phyloP scores from a whole-genome alignment of 192 early-diverging fungal species.

The Coemansia sp. region DNA sequence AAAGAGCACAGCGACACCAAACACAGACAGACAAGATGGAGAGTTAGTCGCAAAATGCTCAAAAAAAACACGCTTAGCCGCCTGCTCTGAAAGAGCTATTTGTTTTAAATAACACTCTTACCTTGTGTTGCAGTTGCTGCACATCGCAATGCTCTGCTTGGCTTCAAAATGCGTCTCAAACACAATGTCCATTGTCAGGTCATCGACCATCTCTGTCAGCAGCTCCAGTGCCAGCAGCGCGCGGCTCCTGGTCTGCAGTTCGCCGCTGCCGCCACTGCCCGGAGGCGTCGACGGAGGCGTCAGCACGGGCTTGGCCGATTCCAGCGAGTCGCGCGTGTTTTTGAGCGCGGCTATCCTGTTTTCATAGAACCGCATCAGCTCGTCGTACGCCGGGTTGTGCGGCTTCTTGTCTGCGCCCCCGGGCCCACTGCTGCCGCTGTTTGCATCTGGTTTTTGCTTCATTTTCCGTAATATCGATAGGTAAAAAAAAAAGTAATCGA shows the following conservation, averaged over 20 bases:
- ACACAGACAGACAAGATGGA: no score
- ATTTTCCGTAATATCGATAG: not conserved
- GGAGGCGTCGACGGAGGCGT: conserved; percentile 25
- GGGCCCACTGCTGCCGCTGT: conserved; percentile 14
- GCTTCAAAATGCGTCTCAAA: conserved; percentile 74
- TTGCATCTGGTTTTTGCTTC: conserved; percentile 15
- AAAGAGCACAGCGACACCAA: not conserved
- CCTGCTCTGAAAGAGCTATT: not conserved
- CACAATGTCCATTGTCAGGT: conserved; percentile 70
- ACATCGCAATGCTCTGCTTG: conserved; percentile 61
- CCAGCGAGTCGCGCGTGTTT: conserved; percentile 41
- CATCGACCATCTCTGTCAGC: conserved; percentile 66
- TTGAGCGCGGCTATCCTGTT: conserved; percentile 33
- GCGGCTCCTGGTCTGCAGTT: conserved; percentile 14
- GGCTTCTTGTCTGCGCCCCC: conserved; percentile 8
- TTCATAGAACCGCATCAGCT: conserved; percentile 48
- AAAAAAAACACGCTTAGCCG: not conserved
- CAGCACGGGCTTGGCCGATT: conserved; percentile 24
- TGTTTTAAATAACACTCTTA: conserved; percentile 35
- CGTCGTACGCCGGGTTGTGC: conserved; percentile 30
- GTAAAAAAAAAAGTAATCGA: not conserved
- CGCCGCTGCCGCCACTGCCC: conserved; percentile 3
- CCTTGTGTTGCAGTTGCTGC: conserved; percentile 78
- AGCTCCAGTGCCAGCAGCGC: conserved; percentile 49
- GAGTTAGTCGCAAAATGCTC: no score